These are phyloP conservation scores for Trametes gibbosa DNA, from an alignment of 768 basidiomycete species.

Conservation along the genomic window DNA sequence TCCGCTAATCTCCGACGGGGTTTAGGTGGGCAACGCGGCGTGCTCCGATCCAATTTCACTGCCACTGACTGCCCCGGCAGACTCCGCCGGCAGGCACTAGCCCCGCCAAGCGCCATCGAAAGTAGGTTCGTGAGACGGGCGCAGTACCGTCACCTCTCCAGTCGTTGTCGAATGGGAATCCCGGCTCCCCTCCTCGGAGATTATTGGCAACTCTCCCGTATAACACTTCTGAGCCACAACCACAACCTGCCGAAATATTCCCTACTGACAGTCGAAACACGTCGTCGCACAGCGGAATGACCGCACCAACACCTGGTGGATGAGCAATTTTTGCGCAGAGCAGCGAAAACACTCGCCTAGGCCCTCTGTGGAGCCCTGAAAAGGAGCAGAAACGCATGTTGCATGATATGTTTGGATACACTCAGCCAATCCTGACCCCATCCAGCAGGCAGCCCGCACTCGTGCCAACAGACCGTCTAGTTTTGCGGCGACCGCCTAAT, in stretches of 20 bases:
- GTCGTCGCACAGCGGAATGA: background rate
- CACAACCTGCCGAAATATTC: background rate
- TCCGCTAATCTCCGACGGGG: constrained; percentile 1
- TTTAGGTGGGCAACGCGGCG: background rate
- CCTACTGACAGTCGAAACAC: background rate
- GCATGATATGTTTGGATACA: too few relatives aligned
- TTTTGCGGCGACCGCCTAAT: background rate
- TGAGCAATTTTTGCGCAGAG: background rate
- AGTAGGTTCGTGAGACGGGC: background rate
- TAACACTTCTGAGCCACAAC: background rate
- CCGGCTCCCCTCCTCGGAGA: constrained; percentile 5
- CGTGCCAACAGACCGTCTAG: background rate
- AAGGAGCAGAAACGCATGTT: background rate
- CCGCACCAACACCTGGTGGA: background rate
- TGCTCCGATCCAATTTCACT: background rate
- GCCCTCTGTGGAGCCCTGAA: background rate
- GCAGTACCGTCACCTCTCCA: background rate
- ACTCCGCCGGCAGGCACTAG: background rate
- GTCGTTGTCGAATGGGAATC: background rate
- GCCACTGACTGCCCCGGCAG: background rate
- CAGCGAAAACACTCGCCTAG: background rate
- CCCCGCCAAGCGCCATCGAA: too few relatives aligned
- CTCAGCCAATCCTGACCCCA: background rate
- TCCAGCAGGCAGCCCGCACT: background rate
- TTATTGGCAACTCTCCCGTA: background rate